A percentile compares a stretch with the other conserved stretches of the same genome.
Conservation (phyloP, 2,329 filamentous ascomycete species). For the Venturia carpophila region DNA sequence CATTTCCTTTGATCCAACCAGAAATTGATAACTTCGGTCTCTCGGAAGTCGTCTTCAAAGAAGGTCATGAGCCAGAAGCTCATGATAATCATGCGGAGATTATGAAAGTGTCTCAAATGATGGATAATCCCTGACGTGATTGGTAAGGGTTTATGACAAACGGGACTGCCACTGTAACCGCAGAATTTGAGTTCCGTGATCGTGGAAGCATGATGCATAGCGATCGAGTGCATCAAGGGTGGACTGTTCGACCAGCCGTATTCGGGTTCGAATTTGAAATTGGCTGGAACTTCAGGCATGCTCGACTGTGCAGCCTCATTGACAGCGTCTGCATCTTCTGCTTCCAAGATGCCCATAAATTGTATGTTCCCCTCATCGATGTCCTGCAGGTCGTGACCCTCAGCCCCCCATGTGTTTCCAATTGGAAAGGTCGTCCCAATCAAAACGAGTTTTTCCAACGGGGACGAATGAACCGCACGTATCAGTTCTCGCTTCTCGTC, state of each 20-base stretch:
- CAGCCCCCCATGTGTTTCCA: constrained; percentile 39
- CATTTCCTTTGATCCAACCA: constrained; percentile 37
- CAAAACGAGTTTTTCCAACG: constrained; percentile 38
- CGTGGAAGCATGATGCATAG: constrained; percentile 34
- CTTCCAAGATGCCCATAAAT: constrained; percentile 25
- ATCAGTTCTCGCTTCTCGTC: constrained; percentile 41
- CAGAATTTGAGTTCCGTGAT: constrained; percentile 42
- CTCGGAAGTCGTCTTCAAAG: constrained; percentile 14
- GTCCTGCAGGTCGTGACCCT: constrained; percentile 28
- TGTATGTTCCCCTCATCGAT: constrained; percentile 25
- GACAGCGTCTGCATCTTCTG: constrained; percentile 27
- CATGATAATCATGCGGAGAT: constrained; percentile 35
- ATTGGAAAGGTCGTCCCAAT: constrained; percentile 38
- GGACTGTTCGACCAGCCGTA: constrained; percentile 36
- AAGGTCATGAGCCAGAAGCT: constrained; percentile 35
- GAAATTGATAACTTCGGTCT: constrained; percentile 24
- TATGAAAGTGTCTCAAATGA: constrained; percentile 36
- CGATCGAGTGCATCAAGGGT: constrained; percentile 37
- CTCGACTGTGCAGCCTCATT: constrained; percentile 24
- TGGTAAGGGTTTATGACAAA: constrained; percentile 32
- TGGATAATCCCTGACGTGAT: constrained; percentile 34
- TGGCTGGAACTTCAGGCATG: constrained; percentile 20
- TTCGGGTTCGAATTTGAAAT: constrained; percentile 20
- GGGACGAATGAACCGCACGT: constrained; percentile 35
- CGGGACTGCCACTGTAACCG: constrained; percentile 38